Percentiles rank a stretch among this genome's conserved stretches.
These are phyloP conservation scores for Fusarium solani-melongenae DNA, from an alignment of 2,329 filamentous ascomycete genomes.

Conservation along the genomic window DNA sequence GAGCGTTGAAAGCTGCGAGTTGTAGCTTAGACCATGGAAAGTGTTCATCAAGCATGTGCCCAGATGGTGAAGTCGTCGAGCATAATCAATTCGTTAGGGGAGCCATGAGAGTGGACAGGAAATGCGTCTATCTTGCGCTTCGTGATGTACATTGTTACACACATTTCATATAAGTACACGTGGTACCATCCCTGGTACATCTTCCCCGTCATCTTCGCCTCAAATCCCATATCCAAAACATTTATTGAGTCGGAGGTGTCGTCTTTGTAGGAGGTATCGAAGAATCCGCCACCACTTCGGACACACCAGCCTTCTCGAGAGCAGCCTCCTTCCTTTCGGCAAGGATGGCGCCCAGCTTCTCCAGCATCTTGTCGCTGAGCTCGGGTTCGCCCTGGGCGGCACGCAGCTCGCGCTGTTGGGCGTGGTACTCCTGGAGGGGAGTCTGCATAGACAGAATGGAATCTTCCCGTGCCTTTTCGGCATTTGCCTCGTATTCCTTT, in stretches of 20 bases:
- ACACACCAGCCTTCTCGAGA: constrained; percentile 52
- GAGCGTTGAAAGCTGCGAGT: not conserved
- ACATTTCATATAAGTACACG: constrained; percentile 50
- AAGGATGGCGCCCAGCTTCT: constrained; percentile 71
- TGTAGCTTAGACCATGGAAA: not conserved
- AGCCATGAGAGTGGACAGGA: constrained; percentile 18
- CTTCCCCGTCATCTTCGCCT: constrained; percentile 20
- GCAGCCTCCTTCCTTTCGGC: constrained; percentile 61
- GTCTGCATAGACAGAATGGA: constrained; percentile 58
- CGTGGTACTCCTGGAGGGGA: constrained; percentile 70
- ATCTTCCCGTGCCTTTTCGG: constrained; percentile 50
- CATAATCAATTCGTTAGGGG: not conserved
- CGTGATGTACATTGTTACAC: constrained; percentile 48
- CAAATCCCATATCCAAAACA: not conserved
- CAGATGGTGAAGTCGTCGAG: not conserved
- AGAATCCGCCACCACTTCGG: constrained; percentile 43
- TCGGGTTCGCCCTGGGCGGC: constrained; percentile 65
- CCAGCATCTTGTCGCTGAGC: constrained; percentile 68
- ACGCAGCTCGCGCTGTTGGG: constrained; percentile 62
- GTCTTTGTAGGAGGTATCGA: constrained; percentile 33
- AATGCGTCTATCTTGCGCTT: constrained; percentile 44
- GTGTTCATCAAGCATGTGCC: not conserved
- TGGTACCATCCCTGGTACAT: constrained; percentile 31
- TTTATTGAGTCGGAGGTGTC: constrained; percentile 34
- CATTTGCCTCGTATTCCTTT: constrained; percentile 69